Conservation (phyloP, 257 asterid genomes). For the Knoxia roxburghii region DNA sequence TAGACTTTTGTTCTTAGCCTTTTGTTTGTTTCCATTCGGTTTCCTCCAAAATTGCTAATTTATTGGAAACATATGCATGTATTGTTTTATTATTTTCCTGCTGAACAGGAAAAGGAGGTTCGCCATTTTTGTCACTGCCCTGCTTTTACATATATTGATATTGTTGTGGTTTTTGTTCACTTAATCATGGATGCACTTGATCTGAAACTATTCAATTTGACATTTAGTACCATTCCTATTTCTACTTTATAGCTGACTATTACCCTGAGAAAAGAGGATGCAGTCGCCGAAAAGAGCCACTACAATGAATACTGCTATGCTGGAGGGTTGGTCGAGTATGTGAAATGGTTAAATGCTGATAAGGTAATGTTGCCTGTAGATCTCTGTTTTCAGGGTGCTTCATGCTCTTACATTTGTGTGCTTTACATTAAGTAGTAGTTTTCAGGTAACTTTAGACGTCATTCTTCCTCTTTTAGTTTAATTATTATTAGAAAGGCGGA, state of each 20-base stretch:
- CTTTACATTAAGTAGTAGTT: neutral
- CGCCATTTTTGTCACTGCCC: neutral
- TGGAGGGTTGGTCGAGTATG: conserved; percentile 91
- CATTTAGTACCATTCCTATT: neutral
- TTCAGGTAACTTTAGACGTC: neutral
- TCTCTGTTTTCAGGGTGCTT: neutral
- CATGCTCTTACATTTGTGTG: neutral
- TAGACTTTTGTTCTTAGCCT: neutral
- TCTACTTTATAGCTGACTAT: conserved; percentile 51
- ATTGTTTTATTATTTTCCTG: neutral
- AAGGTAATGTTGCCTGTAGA: conserved; percentile 47
- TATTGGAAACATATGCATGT: neutral
- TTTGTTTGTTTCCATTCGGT: neutral
- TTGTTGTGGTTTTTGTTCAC: neutral
- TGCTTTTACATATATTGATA: neutral
- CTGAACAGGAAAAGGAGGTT: neutral
- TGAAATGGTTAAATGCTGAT: conserved; percentile 84
- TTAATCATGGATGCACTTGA: neutral
- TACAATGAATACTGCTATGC: conserved; percentile 73
- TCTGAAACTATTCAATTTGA: neutral
- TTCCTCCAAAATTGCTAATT: neutral
- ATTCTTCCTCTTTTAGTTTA: neutral
- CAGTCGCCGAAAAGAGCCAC: conserved; percentile 55
- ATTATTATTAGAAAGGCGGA: neutral
- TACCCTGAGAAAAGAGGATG: conserved; percentile 54